These are phyloP conservation scores for Alternaria arborescens DNA, from an alignment of 2,329 filamentous ascomycete species.

Conservation along the genomic window DNA sequence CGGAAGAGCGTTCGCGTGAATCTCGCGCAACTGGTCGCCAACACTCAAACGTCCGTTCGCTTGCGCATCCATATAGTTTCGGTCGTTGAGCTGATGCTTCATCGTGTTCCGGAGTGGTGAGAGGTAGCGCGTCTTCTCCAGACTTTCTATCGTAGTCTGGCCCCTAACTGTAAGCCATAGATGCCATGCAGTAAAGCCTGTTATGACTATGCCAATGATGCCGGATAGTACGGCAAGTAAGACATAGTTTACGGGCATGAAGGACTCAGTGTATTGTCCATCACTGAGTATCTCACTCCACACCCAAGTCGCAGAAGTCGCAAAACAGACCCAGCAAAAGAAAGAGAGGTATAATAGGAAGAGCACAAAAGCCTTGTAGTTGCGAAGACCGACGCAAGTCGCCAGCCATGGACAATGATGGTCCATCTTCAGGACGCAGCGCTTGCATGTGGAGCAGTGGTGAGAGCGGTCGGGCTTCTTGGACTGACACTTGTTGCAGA, in stretches of 20 bases:
- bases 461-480: slow-evolving; percentile 95
- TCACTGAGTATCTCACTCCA: slow-evolving; percentile 82
- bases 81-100: slow-evolving; percentile 65
- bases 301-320: slow-evolving; percentile 80
- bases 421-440: slow-evolving; percentile 98
- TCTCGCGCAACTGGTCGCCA: slow-evolving; percentile 78
- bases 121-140: slow-evolving; percentile 95
- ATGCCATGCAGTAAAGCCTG: slow-evolving; percentile 92
- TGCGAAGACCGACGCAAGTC: slow-evolving; percentile 90
- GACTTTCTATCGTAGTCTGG: slow-evolving; percentile 93
- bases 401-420: slow-evolving; percentile 99
- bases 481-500: slow-evolving; percentile 96
- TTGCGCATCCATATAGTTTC: slow-evolving; percentile 56
- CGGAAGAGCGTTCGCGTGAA: slow-evolving; percentile 81
- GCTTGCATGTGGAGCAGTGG: slow-evolving; percentile 93
- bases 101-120: slow-evolving; percentile 78
- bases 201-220: slow-evolving; percentile 89
- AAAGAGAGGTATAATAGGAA: slow-evolving; percentile 90
- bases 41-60: slow-evolving; percentile 51
- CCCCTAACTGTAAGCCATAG: slow-evolving; percentile 79
- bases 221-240: slow-evolving; percentile 85
- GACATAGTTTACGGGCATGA: slow-evolving; percentile 91
- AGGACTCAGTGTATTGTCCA: slow-evolving; percentile 73
- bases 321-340: slow-evolving; percentile 84
- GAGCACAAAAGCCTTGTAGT: slow-evolving; percentile 94